Evolutionary conservation across 139 green algal species (phyloP).

Genomic region (Picochlorum sp.): DNA sequence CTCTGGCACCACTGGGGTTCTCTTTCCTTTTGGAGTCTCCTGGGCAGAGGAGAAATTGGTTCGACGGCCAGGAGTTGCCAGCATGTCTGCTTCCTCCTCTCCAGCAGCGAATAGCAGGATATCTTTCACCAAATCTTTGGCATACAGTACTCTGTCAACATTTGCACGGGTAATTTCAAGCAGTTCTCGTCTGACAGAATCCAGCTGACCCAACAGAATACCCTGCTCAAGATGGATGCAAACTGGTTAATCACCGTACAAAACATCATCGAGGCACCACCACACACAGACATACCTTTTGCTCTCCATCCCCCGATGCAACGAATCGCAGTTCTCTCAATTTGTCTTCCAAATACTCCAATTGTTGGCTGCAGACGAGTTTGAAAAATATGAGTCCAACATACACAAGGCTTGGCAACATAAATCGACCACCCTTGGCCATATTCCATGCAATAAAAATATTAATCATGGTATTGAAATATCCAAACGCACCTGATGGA

Average conservation of each 20-base stretch:
- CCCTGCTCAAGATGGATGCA: constrained; percentile 17
- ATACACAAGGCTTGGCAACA: too few species aligned
- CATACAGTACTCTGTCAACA: constrained; percentile 24
- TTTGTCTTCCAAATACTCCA: constrained; percentile 52
- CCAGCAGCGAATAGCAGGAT: constrained; percentile 25
- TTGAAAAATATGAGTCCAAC: not conserved
- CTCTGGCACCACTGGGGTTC: not conserved
- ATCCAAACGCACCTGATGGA: constrained; percentile 24
- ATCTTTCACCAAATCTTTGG: constrained; percentile 34
- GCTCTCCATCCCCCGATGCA: constrained; percentile 18
- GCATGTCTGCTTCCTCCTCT: not conserved
- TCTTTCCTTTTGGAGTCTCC: not conserved
- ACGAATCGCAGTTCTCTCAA: constrained; percentile 35
- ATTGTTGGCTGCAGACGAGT: constrained; percentile 33
- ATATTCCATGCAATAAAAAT: not conserved
- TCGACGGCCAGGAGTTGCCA: not conserved
- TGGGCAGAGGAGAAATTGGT: not conserved
- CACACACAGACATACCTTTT: constrained; percentile 20
- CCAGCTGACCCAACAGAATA: constrained; percentile 41
- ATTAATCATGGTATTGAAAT: constrained; percentile 1
- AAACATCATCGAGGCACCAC: too few species aligned
- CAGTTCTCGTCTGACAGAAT: constrained; percentile 38
- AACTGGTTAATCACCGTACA: not conserved
- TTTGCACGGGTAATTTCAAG: constrained; percentile 14
- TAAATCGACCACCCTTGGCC: not conserved